Percentiles rank a stretch among this genome's conserved stretches.
These are phyloP conservation scores for Penicillium paradoxum DNA, from an alignment of 495 filamentous ascomycete genomes.

Conservation along the genomic window DNA sequence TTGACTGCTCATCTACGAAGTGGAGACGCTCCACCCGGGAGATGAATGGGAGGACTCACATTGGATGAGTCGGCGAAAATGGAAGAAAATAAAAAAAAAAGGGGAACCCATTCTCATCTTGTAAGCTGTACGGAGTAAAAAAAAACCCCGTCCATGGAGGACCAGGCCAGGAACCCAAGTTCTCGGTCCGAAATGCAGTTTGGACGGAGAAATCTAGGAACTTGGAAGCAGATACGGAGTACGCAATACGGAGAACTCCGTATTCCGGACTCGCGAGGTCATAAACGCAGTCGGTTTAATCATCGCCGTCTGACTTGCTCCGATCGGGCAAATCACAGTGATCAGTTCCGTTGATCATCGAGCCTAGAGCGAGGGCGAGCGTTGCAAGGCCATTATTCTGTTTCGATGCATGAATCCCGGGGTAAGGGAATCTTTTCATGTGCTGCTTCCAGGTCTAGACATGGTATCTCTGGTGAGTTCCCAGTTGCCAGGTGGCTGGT, in stretches of 20 bases:
- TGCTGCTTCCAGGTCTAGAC: not conserved
- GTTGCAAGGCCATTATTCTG: not conserved
- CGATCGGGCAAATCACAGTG: constrained; percentile 1
- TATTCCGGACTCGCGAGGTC: too few species aligned
- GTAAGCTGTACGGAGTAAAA: not conserved
- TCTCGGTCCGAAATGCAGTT: too few species aligned
- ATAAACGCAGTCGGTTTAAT: not conserved
- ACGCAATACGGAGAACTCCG: too few species aligned
- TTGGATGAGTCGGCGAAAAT: not conserved
- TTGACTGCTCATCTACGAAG: not conserved
- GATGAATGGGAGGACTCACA: not conserved
- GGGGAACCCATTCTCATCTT: too few species aligned
- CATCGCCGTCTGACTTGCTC: not conserved
- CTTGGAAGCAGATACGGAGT: too few species aligned
- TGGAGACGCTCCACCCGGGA: not conserved
- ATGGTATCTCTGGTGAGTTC: too few species aligned
- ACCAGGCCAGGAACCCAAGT: not conserved
- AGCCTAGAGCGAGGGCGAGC: not conserved
- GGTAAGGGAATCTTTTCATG: not conserved
- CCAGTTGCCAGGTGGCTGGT: too few species aligned
- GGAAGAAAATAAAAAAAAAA: not conserved
- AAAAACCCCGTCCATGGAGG: not conserved
- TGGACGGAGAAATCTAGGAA: too few species aligned
- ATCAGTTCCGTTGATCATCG: not conserved
- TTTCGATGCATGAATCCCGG: not conserved